Evolutionary conservation across 2,329 filamentous ascomycete species (phyloP).

Genomic region (Dothistroma pini): DNA sequence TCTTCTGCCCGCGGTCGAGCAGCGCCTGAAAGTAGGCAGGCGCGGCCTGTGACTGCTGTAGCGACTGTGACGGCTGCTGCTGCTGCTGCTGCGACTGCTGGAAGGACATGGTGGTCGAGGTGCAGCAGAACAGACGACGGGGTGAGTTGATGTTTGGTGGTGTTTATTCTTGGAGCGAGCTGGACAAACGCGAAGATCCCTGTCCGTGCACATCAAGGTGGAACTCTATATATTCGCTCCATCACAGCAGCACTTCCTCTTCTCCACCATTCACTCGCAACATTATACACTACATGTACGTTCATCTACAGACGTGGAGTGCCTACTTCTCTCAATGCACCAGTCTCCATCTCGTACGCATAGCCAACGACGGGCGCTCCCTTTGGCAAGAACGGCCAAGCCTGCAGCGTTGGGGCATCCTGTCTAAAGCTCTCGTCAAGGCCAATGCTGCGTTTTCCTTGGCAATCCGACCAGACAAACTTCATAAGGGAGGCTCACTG

Average conservation of each 20-base stretch:
- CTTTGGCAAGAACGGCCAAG: constrained; percentile 1
- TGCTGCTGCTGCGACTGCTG: not conserved
- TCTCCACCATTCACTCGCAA: not conserved
- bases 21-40: constrained; percentile 63
- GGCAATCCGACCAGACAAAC: not conserved
- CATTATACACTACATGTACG: not conserved
- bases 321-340: not conserved
- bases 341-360: not conserved
- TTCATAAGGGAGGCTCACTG: not conserved
- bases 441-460: not conserved
- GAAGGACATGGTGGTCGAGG: constrained; percentile 3
- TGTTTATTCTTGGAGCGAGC: not conserved
- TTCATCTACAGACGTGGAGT: not conserved
- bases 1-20: constrained; percentile 62
- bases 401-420: not conserved
- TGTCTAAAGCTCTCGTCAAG: not conserved
- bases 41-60: constrained; percentile 14
- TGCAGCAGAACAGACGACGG: not conserved
- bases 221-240: not conserved
- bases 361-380: not conserved
- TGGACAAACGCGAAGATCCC: not conserved
- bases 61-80: not conserved
- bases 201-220: not conserved
- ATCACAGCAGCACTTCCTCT: not conserved
- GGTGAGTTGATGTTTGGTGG: not conserved